Base-by-base conservation (phyloP, 2,329 filamentous ascomycete species). In the Fusarium nygamai region DNA sequence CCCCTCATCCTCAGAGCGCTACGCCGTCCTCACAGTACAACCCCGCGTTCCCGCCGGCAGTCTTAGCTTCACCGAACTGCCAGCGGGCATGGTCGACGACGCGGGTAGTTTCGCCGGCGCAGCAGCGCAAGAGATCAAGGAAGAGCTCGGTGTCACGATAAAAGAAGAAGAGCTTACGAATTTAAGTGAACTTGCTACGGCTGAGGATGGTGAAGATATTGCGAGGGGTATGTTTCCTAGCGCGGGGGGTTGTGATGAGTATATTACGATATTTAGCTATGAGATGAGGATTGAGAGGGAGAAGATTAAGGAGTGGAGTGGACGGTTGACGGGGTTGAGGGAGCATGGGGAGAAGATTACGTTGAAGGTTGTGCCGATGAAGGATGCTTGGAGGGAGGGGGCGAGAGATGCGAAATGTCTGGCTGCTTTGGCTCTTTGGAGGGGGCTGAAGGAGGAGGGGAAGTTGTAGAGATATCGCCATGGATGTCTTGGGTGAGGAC, bases 331-430 rank as follows among this genome's bases (percentile, higher is more conserved):
- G 29, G 90, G 90, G 0, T 75, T 91, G 75, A 83, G 89, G 58
- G 85, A 87, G 11, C 78, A 90, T 14, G 89, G 89, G 5, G 90
- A 92, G 82, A 90, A 85, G 82, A 92, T 92, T 71, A 90, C 88
- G 17, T 81, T 92, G 64, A 90, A 88, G 80, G 78, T 92, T 34
- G 87, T 92, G 19, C 86, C 81, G 50, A 83, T 91, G 83, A 82
- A 84, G 73, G 84, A 91, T 72, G 81, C 90, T 14, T 92, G 89
- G 90, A 84, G 80, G 70, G 88, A 88, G 75, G 90, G 88, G 2
- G 86, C 85, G 2, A 83, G 88, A 24, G 90, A 92, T 76, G 85
- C 86, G 4, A 92, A 92, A 81, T 86, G 87, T n/a, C 83, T 92
- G 54, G 84, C 85, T 24, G 90, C 90, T 8, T 80, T 90, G 78